Base-by-base conservation (phyloP, 192 early-diverging fungal genomes). In the Backusella tuberculispora region DNA sequence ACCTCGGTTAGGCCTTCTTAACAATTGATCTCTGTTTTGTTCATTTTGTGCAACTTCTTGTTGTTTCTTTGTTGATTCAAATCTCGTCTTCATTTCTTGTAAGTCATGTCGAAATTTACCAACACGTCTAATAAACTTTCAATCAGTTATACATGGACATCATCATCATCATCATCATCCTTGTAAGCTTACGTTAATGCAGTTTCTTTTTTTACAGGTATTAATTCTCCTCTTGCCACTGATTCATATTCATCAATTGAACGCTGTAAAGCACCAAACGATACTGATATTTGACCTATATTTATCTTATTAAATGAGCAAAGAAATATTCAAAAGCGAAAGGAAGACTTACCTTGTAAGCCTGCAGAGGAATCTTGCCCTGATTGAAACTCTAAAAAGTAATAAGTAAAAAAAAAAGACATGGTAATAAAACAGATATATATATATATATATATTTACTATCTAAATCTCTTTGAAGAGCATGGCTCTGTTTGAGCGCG, bases 241-340 rank as follows among this genome's bases (percentile, higher is more conserved):
- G 74, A 69, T 26, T 87, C 88, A 74, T 87, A 89, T 66, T 89
- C 86, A 74, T 87, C 88, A 47, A 89, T 89, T 6, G 85, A 84
- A 15, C 86, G 78, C 69, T 87, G 83, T 64, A 89, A 76, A 15
- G 86, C 80, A 45, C 74, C 80, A 48, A 85, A 77, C 43, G 81
- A 78, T 3, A 77, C 88, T 14, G 88, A 71, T 50, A 89, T 87
- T 71, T 87, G 86, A 34, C 88, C 88, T 89, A 79, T 44, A 44
- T 14, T 17, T 41, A 5, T 34, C 17, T 73, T 26, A 24, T n/a
- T 40, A 44, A 15, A 29, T 19, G 21, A 45, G 38, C 1, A 44
- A 7, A n/a, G 24, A 10, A 8, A 13, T 64, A 48, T 44, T 5
- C 10, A 47, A 17, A 15, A 26, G 12, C 40, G 44, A 44, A 38